Evolutionary conservation across 2,329 filamentous ascomycete genomes (phyloP), one percentile per base, ranked within the genome.

Genomic region (Diaporthe eres): DNA sequence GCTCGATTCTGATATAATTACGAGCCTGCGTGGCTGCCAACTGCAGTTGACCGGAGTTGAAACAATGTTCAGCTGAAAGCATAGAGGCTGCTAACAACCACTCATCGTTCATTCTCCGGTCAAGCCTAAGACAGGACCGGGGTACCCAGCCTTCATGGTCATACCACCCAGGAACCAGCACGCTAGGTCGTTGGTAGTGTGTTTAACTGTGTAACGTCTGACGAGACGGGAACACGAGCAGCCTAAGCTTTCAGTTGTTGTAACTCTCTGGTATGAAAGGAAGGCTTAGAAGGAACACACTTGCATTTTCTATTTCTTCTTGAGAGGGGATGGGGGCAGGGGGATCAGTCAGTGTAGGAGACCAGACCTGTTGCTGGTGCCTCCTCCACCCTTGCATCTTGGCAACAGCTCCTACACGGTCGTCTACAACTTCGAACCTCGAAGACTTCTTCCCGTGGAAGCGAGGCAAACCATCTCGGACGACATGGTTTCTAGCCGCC

Each of bases 131-230:
- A 25, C 28, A 51, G 44, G 28, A 68, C 63, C 6, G 22, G 42
- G 63, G 63, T 28, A 17, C 65, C 47, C 28, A 53, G 65, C 65
- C 47, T 39, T 31, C 47, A 68, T 22, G 63, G 63, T 68, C 63
- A 53, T 39, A 51, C 63, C 63, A 68, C 63, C 44, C 63, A 68
- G 63, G 63, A 51, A 67, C 44, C 44, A 47, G 4, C 58, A 37
- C 34, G n/a, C 57, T 39, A 39, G 57, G 57, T 34, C n/a, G n/a
- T 5, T 6, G 7, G 13, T 39, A 44, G 44, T 49, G 44, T 17
- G 15, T 34, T 17, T 37, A n/a, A 58, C 31, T n/a, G 44, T 51
- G 63, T 51, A 68, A 51, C 63, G 31, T 51, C 63, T 51, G 44
- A 25, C 25, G 39, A 63, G 60, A 28, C 22, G 39, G 39, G 37